phyloP scores from a whole-genome alignment of 257 asterid genomes.

The Jacaranda copaia region DNA sequence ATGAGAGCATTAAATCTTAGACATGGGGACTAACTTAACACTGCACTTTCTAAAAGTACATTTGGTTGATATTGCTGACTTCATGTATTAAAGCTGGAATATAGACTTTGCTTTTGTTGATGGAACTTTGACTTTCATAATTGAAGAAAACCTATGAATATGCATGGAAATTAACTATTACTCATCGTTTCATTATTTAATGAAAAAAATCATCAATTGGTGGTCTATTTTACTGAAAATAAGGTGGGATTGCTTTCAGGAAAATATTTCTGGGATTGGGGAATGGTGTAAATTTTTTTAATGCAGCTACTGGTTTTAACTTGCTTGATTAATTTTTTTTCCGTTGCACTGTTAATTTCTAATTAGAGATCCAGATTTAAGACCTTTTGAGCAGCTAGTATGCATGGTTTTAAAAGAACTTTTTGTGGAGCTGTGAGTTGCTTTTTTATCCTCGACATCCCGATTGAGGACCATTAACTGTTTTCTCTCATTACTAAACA shows the following conservation, averaged over 20 bases:
- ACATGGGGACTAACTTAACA: not conserved
- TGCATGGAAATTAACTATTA: not conserved
- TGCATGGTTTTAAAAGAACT: not conserved
- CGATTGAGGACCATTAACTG: not conserved
- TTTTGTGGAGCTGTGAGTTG: not conserved
- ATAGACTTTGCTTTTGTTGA: not conserved
- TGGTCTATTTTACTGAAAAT: not conserved
- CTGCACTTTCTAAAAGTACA: not conserved
- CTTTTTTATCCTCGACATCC: not conserved
- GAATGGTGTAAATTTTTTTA: not conserved
- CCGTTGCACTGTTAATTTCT: not conserved
- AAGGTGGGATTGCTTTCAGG: conserved; percentile 9
- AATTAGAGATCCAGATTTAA: not conserved
- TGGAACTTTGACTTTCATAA: not conserved
- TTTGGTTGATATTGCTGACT: not conserved
- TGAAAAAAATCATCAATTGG: not conserved
- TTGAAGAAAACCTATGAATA: not conserved
- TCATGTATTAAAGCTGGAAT: conserved; percentile 9
- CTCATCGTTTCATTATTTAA: not conserved
- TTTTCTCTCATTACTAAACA: not conserved
- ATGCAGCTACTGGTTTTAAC: not conserved
- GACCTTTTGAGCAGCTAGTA: not conserved
- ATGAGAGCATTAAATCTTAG: not conserved
- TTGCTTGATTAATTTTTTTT: not conserved
- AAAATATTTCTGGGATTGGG: not conserved